Conservation (phyloP, 768 basidiomycete species). For the Ephemerocybe angulata region DNA sequence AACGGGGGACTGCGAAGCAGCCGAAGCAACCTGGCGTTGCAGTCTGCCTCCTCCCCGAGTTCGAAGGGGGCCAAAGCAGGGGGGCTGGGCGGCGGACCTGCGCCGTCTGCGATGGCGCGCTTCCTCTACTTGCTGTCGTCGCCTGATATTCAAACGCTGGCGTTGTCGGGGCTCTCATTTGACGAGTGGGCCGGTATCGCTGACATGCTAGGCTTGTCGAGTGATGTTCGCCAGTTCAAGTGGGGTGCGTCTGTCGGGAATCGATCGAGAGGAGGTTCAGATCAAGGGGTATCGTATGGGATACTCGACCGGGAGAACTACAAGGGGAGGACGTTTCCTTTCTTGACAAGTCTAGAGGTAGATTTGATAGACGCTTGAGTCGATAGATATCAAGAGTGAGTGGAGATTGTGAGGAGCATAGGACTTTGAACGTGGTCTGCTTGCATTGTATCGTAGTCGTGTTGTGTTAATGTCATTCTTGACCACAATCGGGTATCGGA, state of each 20-base stretch:
- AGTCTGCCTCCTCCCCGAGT: neutral
- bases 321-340: too few species aligned
- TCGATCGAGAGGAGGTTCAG: neutral
- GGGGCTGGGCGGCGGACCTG: neutral
- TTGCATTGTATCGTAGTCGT: too few species aligned
- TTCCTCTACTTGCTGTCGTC: constrained; percentile 5
- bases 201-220: constrained; percentile 6
- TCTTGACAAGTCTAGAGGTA: too few species aligned
- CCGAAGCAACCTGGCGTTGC: neutral
- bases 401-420: too few species aligned
- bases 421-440: too few species aligned
- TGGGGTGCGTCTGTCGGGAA: neutral
- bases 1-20: neutral
- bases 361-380: too few species aligned
- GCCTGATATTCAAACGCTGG: neutral
- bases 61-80: neutral
- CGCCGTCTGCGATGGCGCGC: neutral
- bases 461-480: too few species aligned
- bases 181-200: constrained; percentile 3
- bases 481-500: too few species aligned
- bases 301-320: too few species aligned
- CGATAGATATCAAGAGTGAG: too few species aligned
- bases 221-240: neutral
- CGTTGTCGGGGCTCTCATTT: neutral
- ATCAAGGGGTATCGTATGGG: neutral